Evolutionary conservation across 495 filamentous ascomycete species (phyloP), one percentile per base, ranked within the genome.

Genomic region (Clavariopsis aquatica): DNA sequence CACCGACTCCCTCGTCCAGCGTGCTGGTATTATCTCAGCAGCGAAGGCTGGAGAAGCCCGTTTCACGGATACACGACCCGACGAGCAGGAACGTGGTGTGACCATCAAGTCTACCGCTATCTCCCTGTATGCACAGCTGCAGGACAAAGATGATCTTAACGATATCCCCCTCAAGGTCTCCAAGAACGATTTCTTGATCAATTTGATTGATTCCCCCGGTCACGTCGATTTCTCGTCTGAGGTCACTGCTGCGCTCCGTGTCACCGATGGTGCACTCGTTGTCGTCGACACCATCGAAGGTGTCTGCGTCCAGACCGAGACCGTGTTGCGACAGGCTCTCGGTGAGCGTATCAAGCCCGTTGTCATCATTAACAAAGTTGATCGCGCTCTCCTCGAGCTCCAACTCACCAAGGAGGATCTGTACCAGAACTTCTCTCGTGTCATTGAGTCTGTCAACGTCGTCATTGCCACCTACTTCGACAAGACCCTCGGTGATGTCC

Each of bases 141-240:
- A 83, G 54, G 87, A 89, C 68, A 82, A 84, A 53, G 94, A 96
- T 68, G 94, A 98, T 78, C 73, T 96, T 52, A 97, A 97, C 86
- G 94, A 99, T 76, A 90, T 97, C 68, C 87, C 89, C 71, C 87
- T 95, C 82, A 87, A 88, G 79, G 85, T 89, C 66, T 85, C 91
- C 61, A 93, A 95, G 79, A 82, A 84, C 78, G 91, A 97, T 78
- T 99, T 99, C 87, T 85, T 99, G 86, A 93, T 99, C 86, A 99
- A 99, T 87, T 83, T 99, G 85, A 99, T 99, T 81, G 94, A 99
- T 79, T 99, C 94, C 28, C 94, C 94, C 65, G 94, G 94, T 83
- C 94, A 99, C 92, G 94, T 99, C 79, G 94, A 99, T 82, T 99
- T 99, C 89, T 99, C 94, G 23, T 99, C 94, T 68, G 94, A 99